phyloP scores from a whole-genome alignment of 2,329 filamentous ascomycete species.

The Diplodia seriata region DNA sequence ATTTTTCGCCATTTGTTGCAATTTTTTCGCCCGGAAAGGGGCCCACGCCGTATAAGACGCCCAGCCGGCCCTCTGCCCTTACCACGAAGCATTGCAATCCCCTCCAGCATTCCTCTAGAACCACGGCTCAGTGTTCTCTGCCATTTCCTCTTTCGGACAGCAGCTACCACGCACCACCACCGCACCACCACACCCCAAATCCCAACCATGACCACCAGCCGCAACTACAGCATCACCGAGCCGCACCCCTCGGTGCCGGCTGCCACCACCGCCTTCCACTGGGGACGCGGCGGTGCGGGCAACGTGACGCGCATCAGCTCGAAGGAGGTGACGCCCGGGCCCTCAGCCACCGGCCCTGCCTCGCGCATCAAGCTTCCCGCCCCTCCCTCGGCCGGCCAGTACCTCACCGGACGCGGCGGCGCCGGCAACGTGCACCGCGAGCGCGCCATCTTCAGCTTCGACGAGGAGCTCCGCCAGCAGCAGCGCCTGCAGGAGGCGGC shows the following conservation, averaged over 20 bases:
- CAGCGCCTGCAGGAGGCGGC: slow-evolving; percentile 60
- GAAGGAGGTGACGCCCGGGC: slow-evolving; percentile 59
- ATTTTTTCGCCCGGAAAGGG: slow-evolving; percentile 27
- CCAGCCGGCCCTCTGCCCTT: neutral
- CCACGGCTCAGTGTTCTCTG: slow-evolving; percentile 22
- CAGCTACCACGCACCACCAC: neutral
- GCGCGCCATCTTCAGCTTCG: slow-evolving; percentile 70
- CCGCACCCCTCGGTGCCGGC: slow-evolving; percentile 65
- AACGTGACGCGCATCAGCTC: slow-evolving; percentile 64
- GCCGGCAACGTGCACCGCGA: slow-evolving; percentile 69
- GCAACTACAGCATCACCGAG: slow-evolving; percentile 63
- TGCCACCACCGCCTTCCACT: slow-evolving; percentile 53
- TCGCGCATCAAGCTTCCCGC: slow-evolving; percentile 57
- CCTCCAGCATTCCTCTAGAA: neutral
- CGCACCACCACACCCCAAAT: slow-evolving; percentile 32
- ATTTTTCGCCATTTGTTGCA: slow-evolving; percentile 28
- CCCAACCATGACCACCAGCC: slow-evolving; percentile 43
- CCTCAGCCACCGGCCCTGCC: slow-evolving; percentile 55
- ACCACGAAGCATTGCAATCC: neutral
- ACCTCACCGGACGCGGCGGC: slow-evolving; percentile 71
- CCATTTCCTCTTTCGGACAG: slow-evolving; percentile 28
- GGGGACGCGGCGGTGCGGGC: slow-evolving; percentile 65
- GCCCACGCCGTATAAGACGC: slow-evolving; percentile 29
- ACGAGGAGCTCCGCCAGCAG: slow-evolving; percentile 68
- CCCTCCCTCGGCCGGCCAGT: slow-evolving; percentile 58